Conservation (phyloP, 2,329 filamentous ascomycete genomes). For the Alternaria consortialis region DNA sequence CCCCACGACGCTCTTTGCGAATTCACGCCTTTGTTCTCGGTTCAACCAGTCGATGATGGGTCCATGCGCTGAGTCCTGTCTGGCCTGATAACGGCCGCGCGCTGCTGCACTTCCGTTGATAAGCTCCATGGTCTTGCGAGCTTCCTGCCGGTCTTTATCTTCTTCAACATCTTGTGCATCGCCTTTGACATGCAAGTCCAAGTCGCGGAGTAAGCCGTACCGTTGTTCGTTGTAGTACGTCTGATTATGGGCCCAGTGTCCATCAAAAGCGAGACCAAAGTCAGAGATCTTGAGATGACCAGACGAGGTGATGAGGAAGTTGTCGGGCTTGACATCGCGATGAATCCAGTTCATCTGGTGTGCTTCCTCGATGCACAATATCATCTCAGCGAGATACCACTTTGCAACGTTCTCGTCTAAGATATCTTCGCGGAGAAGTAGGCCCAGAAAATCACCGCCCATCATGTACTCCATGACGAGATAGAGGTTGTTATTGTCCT, state of each 20-base stretch:
- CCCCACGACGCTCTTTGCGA: conserved; percentile 87
- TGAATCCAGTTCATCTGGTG: conserved; percentile 92
- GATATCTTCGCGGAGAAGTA: conserved; percentile 85
- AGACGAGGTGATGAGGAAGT: conserved; percentile 87
- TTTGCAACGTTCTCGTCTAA: conserved; percentile 79
- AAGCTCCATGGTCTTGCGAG: conserved; percentile 56
- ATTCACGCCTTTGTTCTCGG: conserved; percentile 66
- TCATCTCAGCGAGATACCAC: conserved; percentile 96
- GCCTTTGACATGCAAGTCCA: conserved; percentile 77
- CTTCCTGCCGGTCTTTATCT: conserved; percentile 58
- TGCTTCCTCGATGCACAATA: conserved; percentile 90
- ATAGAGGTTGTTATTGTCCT: conserved; percentile 84
- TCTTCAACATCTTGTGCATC: conserved; percentile 75
- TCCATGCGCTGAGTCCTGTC: conserved; percentile 35
- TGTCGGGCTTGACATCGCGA: conserved; percentile 95
- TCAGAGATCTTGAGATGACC: conserved; percentile 96
- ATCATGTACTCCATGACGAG: conserved; percentile 99
- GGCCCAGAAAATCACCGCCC: conserved; percentile 89
- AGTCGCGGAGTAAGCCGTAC: conserved; percentile 77
- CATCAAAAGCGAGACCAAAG: conserved; percentile 94
- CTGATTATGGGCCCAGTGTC: conserved; percentile 92
- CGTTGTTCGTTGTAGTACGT: conserved; percentile 85
- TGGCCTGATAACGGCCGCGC: conserved; percentile 30
- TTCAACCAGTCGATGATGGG: conserved; percentile 55
- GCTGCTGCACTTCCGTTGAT: conserved; percentile 44